Evolutionary conservation across 169 alveolate species (phyloP).

Genomic region (Plasmodium malariae): DNA sequence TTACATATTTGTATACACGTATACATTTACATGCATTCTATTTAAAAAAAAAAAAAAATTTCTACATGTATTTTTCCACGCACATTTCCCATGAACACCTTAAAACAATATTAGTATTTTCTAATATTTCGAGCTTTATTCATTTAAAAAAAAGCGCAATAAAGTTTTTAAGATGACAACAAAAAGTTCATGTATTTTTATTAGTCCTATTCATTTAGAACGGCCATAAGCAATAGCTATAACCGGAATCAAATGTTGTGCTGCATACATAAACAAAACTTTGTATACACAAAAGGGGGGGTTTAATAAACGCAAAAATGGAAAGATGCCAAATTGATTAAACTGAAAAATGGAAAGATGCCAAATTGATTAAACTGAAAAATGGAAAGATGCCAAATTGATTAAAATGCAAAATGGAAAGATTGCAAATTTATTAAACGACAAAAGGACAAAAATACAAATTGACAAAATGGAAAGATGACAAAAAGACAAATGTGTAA

Average conservation of each 20-base stretch:
- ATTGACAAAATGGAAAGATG: too few relatives aligned
- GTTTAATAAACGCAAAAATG: background rate
- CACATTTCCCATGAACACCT: background rate
- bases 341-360: background rate
- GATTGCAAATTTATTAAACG: background rate
- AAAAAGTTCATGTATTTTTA: background rate
- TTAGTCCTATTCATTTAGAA: background rate
- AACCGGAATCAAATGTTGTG: background rate
- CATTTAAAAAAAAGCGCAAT: constrained; percentile 22
- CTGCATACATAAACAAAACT: background rate
- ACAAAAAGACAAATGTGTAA: too few relatives aligned
- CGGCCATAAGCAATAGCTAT: background rate
- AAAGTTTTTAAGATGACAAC: background rate
- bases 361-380: background rate
- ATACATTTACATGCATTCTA: too few relatives aligned
- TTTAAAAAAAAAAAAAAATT: too few relatives aligned
- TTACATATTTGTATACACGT: too few relatives aligned
- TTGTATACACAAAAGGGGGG: background rate
- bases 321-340: background rate
- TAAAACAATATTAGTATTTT: constrained; percentile 30
- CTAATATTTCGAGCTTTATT: constrained; percentile 28
- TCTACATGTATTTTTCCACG: background rate
- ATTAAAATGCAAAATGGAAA: background rate
- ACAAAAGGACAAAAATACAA: too few relatives aligned
- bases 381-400: background rate